These are phyloP conservation scores for Colletotrichum cereale DNA, from an alignment of 2,329 filamentous ascomycete species.

Conservation along the genomic window DNA sequence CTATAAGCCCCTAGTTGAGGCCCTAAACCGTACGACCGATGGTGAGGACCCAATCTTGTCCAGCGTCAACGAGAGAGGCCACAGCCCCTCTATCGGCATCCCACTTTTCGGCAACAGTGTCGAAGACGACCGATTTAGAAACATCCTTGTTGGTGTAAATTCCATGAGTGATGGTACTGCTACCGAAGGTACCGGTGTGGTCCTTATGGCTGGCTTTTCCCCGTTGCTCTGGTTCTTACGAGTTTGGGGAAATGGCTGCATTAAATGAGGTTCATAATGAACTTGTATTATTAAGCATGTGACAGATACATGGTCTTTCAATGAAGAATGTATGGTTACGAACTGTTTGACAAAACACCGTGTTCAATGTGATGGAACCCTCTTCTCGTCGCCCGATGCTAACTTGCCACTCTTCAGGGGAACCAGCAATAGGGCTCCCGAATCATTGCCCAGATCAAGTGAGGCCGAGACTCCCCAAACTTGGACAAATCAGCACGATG, in stretches of 20 bases:
- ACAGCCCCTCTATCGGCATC: slow-evolving; percentile 64
- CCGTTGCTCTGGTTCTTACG: neutral
- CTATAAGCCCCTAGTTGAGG: slow-evolving; percentile 15
- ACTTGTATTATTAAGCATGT: neutral
- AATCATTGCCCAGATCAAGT: slow-evolving; percentile 25
- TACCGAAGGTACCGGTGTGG: slow-evolving; percentile 4
- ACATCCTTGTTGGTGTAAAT: slow-evolving; percentile 60
- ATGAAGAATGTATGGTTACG: neutral
- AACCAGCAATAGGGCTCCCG: slow-evolving; percentile 16
- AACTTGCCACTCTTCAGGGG: neutral
- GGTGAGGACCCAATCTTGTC: slow-evolving; percentile 56
- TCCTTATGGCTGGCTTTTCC: slow-evolving; percentile 1
- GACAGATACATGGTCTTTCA: neutral
- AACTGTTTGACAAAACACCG: neutral
- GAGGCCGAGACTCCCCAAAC: slow-evolving; percentile 10
- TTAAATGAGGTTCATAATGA: neutral
- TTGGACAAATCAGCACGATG: neutral
- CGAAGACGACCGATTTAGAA: slow-evolving; percentile 58
- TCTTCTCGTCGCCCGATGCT: neutral
- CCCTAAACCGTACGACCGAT: slow-evolving; percentile 15
- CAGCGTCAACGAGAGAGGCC: slow-evolving; percentile 57
- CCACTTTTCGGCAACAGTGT: slow-evolving; percentile 62
- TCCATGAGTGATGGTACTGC: neutral
- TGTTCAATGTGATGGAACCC: too few species aligned
- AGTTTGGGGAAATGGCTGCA: neutral